These are phyloP conservation scores for Alternaria arborescens DNA, from an alignment of 2,329 filamentous ascomycete genomes.

Conservation along the genomic window DNA sequence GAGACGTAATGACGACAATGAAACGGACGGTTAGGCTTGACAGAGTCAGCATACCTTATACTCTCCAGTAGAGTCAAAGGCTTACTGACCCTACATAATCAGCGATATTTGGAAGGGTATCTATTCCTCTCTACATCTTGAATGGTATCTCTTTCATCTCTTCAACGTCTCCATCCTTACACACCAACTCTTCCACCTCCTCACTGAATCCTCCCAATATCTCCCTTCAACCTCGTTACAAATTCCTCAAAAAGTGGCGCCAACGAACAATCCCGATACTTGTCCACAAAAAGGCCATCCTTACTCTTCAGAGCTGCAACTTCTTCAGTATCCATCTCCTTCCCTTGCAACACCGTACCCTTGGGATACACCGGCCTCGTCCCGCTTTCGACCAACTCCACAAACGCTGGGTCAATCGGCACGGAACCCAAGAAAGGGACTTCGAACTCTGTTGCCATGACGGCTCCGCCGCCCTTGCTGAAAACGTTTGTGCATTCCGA, in stretches of 20 bases:
- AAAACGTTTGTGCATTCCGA: slow-evolving; percentile 93
- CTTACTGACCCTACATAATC: neutral
- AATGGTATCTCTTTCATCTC: neutral
- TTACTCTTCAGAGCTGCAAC: slow-evolving; percentile 30
- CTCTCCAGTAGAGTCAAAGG: neutral
- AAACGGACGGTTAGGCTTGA: neutral
- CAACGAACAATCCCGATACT: slow-evolving; percentile 77
- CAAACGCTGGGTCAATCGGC: slow-evolving; percentile 93
- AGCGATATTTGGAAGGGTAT: neutral
- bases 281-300: slow-evolving; percentile 66
- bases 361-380: slow-evolving; percentile 72
- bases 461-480: slow-evolving; percentile 84
- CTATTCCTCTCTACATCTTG: neutral
- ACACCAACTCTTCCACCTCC: neutral
- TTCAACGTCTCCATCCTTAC: too few relatives aligned
- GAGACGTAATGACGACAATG: neutral
- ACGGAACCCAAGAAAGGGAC: slow-evolving; percentile 87
- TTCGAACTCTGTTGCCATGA: slow-evolving; percentile 86
- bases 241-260: slow-evolving; percentile 73
- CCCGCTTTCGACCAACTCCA: slow-evolving; percentile 81
- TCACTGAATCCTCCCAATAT: slow-evolving; percentile 32
- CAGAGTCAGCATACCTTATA: neutral
- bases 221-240: slow-evolving; percentile 60
- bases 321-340: slow-evolving; percentile 36
- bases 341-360: slow-evolving; percentile 62